A percentile compares a stretch with the other conserved stretches of the same genome.
Evolutionary conservation across 2,329 filamentous ascomycete species (phyloP).

Genomic region (Botrytis aclada): DNA sequence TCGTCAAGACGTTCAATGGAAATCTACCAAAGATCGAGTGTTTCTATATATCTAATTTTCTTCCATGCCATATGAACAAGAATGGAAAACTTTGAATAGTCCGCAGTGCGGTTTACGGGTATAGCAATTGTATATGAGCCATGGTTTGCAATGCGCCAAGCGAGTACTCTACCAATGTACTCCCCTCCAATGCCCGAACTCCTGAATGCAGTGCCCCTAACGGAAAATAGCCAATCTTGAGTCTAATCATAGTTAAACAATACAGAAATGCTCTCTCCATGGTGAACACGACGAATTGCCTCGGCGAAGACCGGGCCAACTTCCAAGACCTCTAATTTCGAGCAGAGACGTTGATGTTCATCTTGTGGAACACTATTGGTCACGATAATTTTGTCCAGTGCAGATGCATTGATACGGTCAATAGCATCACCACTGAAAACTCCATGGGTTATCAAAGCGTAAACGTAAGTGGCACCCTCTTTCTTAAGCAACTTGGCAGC

Average conservation of each 20-base stretch:
- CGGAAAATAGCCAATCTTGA: slow-evolving; percentile 15
- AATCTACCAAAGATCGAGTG: slow-evolving; percentile 17
- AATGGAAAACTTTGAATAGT: slow-evolving; percentile 12
- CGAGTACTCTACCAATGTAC: slow-evolving; percentile 15
- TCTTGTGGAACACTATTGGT: slow-evolving; percentile 93
- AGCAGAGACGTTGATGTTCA: slow-evolving; percentile 72
- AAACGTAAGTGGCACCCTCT: slow-evolving; percentile 87
- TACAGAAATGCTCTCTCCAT: slow-evolving; percentile 80
- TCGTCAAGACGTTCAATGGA: slow-evolving; percentile 18
- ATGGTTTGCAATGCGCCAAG: slow-evolving; percentile 16
- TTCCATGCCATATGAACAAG: slow-evolving; percentile 14
- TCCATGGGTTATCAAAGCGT: slow-evolving; percentile 90
- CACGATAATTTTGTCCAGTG: slow-evolving; percentile 88
- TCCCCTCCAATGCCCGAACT: slow-evolving; percentile 12
- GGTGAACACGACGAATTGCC: slow-evolving; percentile 92
- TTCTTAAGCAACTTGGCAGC: slow-evolving; percentile 96
- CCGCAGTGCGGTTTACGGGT: slow-evolving; percentile 17
- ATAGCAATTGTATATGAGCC: slow-evolving; percentile 18
- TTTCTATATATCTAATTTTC: slow-evolving; percentile 3
- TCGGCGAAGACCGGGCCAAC: slow-evolving; percentile 90
- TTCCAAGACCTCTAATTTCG: slow-evolving; percentile 89
- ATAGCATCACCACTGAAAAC: slow-evolving; percentile 95
- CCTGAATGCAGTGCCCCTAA: slow-evolving; percentile 2
- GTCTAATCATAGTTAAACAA: slow-evolving; percentile 21
- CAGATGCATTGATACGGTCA: slow-evolving; percentile 86